These are phyloP conservation scores for Leptographium galeiforme DNA, from an alignment of 2,329 filamentous ascomycete species.

Conservation along the genomic window DNA sequence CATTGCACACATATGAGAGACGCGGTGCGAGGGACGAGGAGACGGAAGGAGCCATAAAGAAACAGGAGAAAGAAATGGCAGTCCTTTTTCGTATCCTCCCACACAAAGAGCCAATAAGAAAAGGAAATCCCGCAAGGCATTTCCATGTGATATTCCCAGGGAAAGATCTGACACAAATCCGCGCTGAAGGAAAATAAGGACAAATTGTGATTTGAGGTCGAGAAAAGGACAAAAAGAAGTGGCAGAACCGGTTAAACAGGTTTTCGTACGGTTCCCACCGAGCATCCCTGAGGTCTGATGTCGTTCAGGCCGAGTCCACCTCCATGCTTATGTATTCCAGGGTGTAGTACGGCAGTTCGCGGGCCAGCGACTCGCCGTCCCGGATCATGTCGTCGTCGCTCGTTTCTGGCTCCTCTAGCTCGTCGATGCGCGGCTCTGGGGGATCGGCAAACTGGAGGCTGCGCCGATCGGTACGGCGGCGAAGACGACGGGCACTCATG, in stretches of 20 bases:
- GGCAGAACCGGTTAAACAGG: not conserved
- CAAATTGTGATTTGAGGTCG: not conserved
- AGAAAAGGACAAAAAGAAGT: not conserved
- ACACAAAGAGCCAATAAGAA: not conserved
- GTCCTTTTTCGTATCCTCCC: not conserved
- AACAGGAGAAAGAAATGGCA: not conserved
- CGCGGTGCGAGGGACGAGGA: not conserved
- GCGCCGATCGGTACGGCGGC: slow-evolving; percentile 31
- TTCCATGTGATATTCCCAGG: not conserved
- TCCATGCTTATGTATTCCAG: slow-evolving; percentile 40
- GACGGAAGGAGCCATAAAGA: not conserved
- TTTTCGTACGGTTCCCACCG: not conserved
- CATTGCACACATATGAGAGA: not conserved
- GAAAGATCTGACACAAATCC: not conserved
- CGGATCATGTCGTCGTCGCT: slow-evolving; percentile 16
- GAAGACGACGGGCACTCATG: slow-evolving; percentile 33
- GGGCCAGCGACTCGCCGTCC: slow-evolving; percentile 27
- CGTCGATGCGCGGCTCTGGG: slow-evolving; percentile 35
- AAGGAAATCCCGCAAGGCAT: not conserved
- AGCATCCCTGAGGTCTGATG: not conserved
- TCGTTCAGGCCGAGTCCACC: slow-evolving; percentile 22
- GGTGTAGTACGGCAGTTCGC: slow-evolving; percentile 35
- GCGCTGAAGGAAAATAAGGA: not conserved
- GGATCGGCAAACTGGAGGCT: slow-evolving; percentile 37
- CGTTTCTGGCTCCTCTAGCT: slow-evolving; percentile 38